phyloP scores from a whole-genome alignment of 768 basidiomycete species.

The Phallus indusiatus region DNA sequence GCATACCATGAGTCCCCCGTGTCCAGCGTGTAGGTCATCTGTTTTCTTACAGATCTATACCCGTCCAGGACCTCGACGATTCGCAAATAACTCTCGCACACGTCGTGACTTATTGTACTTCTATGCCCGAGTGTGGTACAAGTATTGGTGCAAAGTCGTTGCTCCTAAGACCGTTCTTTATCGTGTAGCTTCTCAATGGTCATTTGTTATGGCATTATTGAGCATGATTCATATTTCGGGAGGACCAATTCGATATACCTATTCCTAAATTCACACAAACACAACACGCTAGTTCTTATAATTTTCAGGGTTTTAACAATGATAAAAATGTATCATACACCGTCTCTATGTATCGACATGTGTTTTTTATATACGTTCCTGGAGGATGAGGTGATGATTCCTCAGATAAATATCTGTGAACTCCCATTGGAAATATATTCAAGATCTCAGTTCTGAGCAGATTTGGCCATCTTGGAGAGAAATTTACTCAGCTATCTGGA shows the following conservation, averaged over 20 bases:
- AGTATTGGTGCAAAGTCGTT: constrained; percentile 5
- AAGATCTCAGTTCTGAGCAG: neutral
- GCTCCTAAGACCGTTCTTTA: constrained; percentile 6
- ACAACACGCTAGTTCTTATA: neutral
- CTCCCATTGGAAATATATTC: neutral
- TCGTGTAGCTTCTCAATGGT: constrained; percentile 6
- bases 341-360: neutral
- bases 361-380: neutral
- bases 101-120: neutral
- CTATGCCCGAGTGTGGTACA: neutral
- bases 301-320: neutral
- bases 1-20: constrained; percentile 14
- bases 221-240: constrained; percentile 9
- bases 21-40: constrained; percentile 15
- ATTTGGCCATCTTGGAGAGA: constrained; percentile 1
- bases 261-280: neutral
- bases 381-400: neutral
- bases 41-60: constrained; percentile 11
- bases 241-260: neutral
- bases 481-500: neutral
- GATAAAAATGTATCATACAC: neutral
- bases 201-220: constrained; percentile 10
- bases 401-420: neutral
- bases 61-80: neutral
- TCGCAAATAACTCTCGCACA: neutral